Conservation (phyloP, 805 yeast species). For the Wickerhamiella nectarea region DNA sequence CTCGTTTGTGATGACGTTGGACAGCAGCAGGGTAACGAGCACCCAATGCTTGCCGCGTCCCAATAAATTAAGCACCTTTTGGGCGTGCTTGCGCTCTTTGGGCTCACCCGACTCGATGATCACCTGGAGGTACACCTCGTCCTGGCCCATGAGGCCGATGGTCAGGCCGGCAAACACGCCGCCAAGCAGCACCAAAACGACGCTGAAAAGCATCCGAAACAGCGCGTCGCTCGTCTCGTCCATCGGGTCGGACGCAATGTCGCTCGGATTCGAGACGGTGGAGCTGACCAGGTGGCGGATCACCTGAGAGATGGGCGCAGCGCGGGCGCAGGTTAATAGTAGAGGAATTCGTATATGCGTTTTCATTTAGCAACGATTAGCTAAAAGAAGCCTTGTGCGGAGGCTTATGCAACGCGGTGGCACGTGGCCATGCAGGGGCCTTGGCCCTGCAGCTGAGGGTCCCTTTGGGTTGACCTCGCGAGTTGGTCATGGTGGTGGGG, state of each 20-base stretch:
- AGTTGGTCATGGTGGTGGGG: too few relatives aligned
- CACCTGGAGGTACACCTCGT: slow-evolving; percentile 85
- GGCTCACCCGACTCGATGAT: slow-evolving; percentile 67
- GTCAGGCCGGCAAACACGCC: slow-evolving; percentile 44
- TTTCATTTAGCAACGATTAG: neutral
- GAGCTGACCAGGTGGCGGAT: slow-evolving; percentile 4
- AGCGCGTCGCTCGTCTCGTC: neutral
- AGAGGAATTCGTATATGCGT: slow-evolving; percentile 7
- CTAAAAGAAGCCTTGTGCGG: too few relatives aligned
- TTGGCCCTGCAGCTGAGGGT: too few relatives aligned
- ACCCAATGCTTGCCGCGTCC: slow-evolving; percentile 93
- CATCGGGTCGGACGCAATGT: neutral
- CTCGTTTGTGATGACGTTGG: slow-evolving; percentile 88
- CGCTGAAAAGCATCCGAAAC: slow-evolving; percentile 20
- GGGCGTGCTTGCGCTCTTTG: slow-evolving; percentile 54
- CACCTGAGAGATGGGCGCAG: slow-evolving; percentile 7
- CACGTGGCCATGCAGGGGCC: too few relatives aligned
- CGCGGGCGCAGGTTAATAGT: slow-evolving; percentile 2
- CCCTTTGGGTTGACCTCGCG: too few relatives aligned
- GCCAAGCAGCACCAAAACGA: slow-evolving; percentile 26
- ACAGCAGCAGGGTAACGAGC: slow-evolving; percentile 68
- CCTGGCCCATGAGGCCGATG: slow-evolving; percentile 96
- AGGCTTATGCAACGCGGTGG: too few relatives aligned
- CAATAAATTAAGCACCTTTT: slow-evolving; percentile 55
- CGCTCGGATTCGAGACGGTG: neutral